Percentiles rank a stretch among this genome's conserved stretches.
Conservation (phyloP, 805 yeast genomes). For the Teunomyces stri region DNA sequence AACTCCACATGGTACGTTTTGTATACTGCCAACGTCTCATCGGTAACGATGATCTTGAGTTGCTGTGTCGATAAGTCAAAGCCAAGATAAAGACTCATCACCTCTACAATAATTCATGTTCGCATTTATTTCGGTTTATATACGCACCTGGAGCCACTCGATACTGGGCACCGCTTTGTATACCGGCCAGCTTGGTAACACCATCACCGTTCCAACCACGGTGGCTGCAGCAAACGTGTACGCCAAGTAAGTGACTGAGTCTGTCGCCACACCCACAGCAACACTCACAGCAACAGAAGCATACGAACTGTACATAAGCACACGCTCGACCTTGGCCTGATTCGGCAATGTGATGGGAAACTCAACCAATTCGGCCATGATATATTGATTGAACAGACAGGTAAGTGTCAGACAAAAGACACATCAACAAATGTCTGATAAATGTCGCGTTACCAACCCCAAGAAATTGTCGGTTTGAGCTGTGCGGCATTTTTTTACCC, state of each 20-base stretch:
- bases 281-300: conserved; percentile 39
- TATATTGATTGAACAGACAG: background rate
- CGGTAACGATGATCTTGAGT: conserved; percentile 68
- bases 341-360: conserved; percentile 37
- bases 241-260: conserved; percentile 41
- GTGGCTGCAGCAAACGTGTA: conserved; percentile 36
- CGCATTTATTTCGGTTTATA: conserved; percentile 9
- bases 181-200: conserved; percentile 58
- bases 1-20: conserved; percentile 67
- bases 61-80: conserved; percentile 91
- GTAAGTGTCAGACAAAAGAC: too few relatives aligned
- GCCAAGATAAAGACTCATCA: conserved; percentile 47
- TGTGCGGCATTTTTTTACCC: too few relatives aligned
- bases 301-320: conserved; percentile 23
- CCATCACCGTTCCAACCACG: conserved; percentile 27
- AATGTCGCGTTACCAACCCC: too few relatives aligned
- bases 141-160: conserved; percentile 42
- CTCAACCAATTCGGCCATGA: conserved; percentile 12
- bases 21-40: conserved; percentile 50
- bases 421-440: background rate
- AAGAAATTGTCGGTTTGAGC: too few relatives aligned
- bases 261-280: conserved; percentile 46
- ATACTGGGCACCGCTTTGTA: conserved; percentile 48
- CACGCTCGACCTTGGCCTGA: conserved; percentile 43
- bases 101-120: background rate